Evolutionary conservation across 805 yeast genomes (phyloP).

Genomic region (Kluyveromyces dobzhanskii): DNA sequence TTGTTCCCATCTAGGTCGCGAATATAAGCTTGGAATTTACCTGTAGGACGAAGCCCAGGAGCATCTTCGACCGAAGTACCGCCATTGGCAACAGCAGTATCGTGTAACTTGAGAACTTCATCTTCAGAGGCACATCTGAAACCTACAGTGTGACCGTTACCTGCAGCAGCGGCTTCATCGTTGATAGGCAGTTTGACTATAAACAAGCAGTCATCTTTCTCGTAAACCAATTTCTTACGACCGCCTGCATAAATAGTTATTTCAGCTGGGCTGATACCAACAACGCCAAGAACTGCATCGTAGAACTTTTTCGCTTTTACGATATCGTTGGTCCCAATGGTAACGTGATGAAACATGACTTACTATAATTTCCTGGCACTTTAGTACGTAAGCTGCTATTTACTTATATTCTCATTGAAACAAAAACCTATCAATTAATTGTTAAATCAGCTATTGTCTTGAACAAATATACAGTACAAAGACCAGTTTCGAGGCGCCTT

Average conservation of each 20-base stretch:
- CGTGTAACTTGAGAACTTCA: neutral
- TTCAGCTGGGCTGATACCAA: neutral
- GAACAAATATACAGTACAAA: no score
- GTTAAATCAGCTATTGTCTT: no score
- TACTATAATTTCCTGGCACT: no score
- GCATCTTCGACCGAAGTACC: neutral
- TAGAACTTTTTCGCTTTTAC: neutral
- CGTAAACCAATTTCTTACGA: neutral
- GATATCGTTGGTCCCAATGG: neutral
- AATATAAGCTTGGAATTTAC: neutral
- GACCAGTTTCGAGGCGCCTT: no score
- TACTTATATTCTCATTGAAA: no score
- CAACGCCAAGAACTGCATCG: neutral
- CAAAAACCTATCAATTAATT: no score
- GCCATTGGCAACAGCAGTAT: neutral
- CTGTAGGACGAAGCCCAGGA: neutral
- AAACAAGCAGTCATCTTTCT: neutral
- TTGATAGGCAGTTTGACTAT: neutral
- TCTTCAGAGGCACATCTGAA: neutral
- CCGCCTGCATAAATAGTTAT: neutral
- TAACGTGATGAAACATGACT: no score
- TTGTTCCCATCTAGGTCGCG: neutral
- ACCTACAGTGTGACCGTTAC: neutral
- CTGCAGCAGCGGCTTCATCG: neutral
- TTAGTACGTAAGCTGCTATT: no score